phyloP scores from a whole-genome alignment of 352 stramenopile species.

The Globisporangium cederbergense region DNA sequence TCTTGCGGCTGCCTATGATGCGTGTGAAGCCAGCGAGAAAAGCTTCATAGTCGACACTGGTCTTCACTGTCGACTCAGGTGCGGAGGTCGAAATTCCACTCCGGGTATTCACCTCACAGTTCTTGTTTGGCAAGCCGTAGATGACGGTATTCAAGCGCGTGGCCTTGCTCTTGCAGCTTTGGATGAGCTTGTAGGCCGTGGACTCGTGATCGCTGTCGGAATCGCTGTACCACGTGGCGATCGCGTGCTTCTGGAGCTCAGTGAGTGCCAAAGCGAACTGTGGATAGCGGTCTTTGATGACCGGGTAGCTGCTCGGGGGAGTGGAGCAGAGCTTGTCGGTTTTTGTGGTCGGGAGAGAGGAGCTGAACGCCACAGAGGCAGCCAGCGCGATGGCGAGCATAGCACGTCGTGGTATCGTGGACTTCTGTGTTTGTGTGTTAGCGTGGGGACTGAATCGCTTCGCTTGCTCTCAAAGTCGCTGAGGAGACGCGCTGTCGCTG shows the following conservation, averaged over 20 bases:
- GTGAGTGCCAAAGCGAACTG: background rate
- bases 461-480: too few species aligned
- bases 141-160: conserved; percentile 50
- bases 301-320: background rate
- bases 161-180: background rate
- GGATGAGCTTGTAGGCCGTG: background rate
- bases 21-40: conserved; percentile 42
- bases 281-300: background rate
- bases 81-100: background rate
- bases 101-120: conserved; percentile 25
- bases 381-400: too few species aligned
- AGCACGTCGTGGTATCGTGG: too few species aligned
- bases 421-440: too few species aligned
- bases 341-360: too few species aligned
- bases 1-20: conserved; percentile 43
- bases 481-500: too few species aligned
- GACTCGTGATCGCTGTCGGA: background rate
- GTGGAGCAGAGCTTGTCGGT: background rate
- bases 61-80: conserved; percentile 26
- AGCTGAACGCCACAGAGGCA: too few species aligned
- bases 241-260: background rate
- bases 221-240: background rate
- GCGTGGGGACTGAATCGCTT: too few species aligned
- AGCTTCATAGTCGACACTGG: conserved; percentile 36
- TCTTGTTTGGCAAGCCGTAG: conserved; percentile 65